A percentile compares a stretch with the other conserved stretches of the same genome.
Evolutionary conservation across 2,329 filamentous ascomycete species (phyloP).

Genomic region (Talaromyces atroroseus): DNA sequence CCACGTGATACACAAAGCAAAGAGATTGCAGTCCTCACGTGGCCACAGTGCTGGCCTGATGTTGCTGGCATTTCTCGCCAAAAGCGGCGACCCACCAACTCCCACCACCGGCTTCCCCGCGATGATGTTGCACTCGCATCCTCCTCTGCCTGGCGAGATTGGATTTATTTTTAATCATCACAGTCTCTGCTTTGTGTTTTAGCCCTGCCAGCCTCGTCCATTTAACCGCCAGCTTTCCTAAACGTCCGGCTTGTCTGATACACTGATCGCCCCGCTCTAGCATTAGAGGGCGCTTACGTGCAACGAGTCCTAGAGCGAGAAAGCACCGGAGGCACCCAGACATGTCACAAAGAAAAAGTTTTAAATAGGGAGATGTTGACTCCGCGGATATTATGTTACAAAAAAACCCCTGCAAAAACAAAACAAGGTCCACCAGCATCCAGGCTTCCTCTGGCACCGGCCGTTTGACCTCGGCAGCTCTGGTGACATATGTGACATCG

Average conservation of each 20-base stretch:
- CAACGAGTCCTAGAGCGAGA: slow-evolving; percentile 11
- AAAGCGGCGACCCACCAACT: not conserved
- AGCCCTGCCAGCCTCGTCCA: not conserved
- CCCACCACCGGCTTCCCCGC: slow-evolving; percentile 9
- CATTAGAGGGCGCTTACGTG: slow-evolving; percentile 13
- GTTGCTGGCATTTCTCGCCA: not conserved
- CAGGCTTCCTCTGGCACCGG: not conserved
- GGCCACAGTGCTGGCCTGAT: not conserved
- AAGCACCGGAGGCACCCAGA: slow-evolving; percentile 3
- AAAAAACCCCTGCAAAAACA: slow-evolving; percentile 1
- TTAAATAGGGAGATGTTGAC: slow-evolving; percentile 11
- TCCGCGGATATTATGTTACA: slow-evolving; percentile 10
- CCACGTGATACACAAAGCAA: slow-evolving; percentile 1
- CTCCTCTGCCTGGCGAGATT: not conserved
- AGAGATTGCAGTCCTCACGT: not conserved
- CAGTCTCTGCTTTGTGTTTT: not conserved
- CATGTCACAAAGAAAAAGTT: slow-evolving; percentile 10
- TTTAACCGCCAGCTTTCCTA: slow-evolving; percentile 7
- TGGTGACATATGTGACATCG: not conserved
- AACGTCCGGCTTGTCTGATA: slow-evolving; percentile 2
- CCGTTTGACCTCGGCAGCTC: slow-evolving; percentile 1
- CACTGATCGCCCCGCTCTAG: slow-evolving; percentile 7
- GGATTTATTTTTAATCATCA: not conserved
- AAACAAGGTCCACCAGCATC: not conserved
- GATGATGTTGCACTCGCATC: not conserved